Base-by-base conservation (phyloP, 139 green algal genomes). In the Desmodesmus armatus region DNA sequence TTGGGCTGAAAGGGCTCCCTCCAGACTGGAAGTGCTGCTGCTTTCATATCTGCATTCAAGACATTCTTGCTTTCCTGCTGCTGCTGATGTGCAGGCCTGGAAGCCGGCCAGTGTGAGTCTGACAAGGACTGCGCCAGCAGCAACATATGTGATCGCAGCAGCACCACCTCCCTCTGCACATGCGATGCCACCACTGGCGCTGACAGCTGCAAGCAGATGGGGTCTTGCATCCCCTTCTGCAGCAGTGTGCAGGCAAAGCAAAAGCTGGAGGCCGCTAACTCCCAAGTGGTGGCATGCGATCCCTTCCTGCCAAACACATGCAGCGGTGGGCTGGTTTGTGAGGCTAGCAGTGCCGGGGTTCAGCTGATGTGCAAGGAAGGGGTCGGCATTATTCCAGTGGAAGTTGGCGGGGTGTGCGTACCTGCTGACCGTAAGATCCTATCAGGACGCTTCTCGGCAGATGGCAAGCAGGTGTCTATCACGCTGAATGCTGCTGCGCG, bases 401-500 rank as follows among this genome's bases (percentile, higher is more conserved):
- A 33, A 7, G 35, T 49, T 75, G 67, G 37, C 25, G 67, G 67
- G 3, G 13, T 75, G 35, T 80, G 73, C 49, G 11, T 44, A 19
- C 73, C 73, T 37, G 53, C 49, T 31, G 49, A 33, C 0, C 47
- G 49, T 2, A 27, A 43, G 15, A n/a, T 80, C 23, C 31, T 80
- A 3, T 25, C 11, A 17, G 73, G 47, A 29, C 49, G 29, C 47
- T 51, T 80, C 21, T n/a, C 23, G 3, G 33, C 25, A 5, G 6
- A 39, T 15, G 73, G 29, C 39, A 39, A 3, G 37, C 29, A 19
- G 9, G 23, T 80, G 33, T 23, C 31, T 7, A 31, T 80, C 1
- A n/a, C n/a, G 6, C 31, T 80, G 0, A 80, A 80, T 40, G 73
- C 73, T 49, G 47, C 49, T 35, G 73, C 73, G 35, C 17, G 25